A percentile compares a stretch with the other conserved stretches of the same genome.
Evolutionary conservation across 176 grass and related monocot genomes (phyloP).

Genomic region (Tuctoria greenei): DNA sequence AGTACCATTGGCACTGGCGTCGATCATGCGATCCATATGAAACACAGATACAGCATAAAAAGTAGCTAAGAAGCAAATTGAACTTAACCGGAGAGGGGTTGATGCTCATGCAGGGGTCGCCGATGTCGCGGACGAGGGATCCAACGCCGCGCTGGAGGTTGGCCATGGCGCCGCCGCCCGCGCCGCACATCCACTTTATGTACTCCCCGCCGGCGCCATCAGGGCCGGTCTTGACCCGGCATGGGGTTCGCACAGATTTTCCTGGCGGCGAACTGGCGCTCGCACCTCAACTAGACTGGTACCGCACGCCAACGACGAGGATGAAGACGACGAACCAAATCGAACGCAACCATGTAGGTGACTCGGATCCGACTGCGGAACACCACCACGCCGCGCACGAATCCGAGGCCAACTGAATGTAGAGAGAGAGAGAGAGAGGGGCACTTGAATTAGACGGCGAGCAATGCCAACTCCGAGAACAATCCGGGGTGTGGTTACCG

Average conservation of each 20-base stretch:
- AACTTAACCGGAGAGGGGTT: conserved; percentile 79
- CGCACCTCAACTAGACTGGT: neutral
- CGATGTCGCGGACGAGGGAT: conserved; percentile 73
- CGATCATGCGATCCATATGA: conserved; percentile 6
- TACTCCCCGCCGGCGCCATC: conserved; percentile 62
- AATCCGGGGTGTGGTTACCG: conserved; percentile 21
- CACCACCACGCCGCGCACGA: conserved; percentile 2
- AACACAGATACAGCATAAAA: neutral
- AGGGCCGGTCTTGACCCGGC: conserved; percentile 15
- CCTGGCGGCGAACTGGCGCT: neutral
- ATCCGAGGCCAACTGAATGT: neutral
- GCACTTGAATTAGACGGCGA: too few species aligned
- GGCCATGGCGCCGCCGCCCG: conserved; percentile 51
- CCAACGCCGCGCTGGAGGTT: conserved; percentile 77
- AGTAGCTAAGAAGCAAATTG: neutral
- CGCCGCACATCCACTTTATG: conserved; percentile 87
- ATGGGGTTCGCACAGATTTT: neutral
- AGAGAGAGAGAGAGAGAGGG: too few species aligned
- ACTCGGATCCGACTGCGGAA: neutral
- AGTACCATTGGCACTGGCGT: neutral
- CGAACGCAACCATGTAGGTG: neutral
- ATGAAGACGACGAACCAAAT: neutral
- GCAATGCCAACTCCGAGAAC: neutral
- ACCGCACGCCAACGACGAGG: neutral
- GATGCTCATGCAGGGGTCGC: conserved; percentile 82